Base-by-base conservation (phyloP, 2,329 filamentous ascomycete genomes). In the Xylariaceae sp. region DNA sequence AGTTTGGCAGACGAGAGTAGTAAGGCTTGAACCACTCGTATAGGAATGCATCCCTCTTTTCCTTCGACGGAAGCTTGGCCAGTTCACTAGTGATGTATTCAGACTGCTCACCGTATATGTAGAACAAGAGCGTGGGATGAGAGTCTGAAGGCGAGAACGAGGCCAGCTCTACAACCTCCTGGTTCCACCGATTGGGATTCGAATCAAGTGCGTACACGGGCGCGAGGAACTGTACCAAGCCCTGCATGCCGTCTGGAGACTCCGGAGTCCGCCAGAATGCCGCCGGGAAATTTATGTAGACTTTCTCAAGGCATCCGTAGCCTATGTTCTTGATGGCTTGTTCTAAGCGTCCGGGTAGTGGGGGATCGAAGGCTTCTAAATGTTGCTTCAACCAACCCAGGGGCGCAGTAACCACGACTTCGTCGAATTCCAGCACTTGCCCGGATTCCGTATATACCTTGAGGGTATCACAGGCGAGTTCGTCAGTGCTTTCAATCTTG, bases 91-190 rank as follows among this genome's bases (percentile, higher is more conserved):
- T 84, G 51, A 88, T 72, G 66, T 82, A 77, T 7, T 73, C 72
- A 0, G 83, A 85, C 70, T 86, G 83, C 17, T 80, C 81, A 44
- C 88, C 88, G 68, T 85, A 88, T 42, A 80, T 86, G 76, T 92
- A 96, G 80, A 96, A 96, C 30, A 96, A 82, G 3, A 96, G 80
- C 0, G 90, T 95, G 6, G 92, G 88, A 61, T 96, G 91, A 0
- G 87, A 81, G 54, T 77, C 78, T 1, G 75, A 69, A 0, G 70
- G 66, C 0, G 83, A 79, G 1, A 95, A 78, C 1, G 87, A 84
- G 48, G 88, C 86, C 18, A 96, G 81, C 59, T 93, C 92, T 59
- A 95, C 80, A 56, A 85, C 82, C 74, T 93, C 88, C 72, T 90
- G 88, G 62, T 86, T 84, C 89, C 90, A 94, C 61, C 78, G 74